Percentiles rank a stretch among this genome's conserved stretches.
These are phyloP conservation scores for Ceratobasidium sp. DNA, from an alignment of 1,284 basidiomycete species.

Conservation along the genomic window DNA sequence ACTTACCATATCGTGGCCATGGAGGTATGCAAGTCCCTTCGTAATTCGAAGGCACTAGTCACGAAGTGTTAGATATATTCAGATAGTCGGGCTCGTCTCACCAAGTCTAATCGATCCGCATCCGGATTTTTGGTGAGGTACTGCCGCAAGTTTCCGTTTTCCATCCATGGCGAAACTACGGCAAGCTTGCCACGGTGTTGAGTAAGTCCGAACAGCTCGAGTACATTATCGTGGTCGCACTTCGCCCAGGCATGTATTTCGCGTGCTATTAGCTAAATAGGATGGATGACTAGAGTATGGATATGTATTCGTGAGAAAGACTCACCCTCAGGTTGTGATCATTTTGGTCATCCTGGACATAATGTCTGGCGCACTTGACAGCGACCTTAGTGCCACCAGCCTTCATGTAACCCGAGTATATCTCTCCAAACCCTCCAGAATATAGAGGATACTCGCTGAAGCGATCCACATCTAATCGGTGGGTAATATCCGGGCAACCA, in stretches of 20 bases:
- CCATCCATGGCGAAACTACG: neutral
- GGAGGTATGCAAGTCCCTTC: neutral
- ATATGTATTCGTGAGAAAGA: too few species aligned
- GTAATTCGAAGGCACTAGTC: neutral
- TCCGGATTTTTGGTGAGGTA: conserved; percentile 1
- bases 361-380: neutral
- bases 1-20: neutral
- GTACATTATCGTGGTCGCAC: neutral
- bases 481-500: neutral
- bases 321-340: neutral
- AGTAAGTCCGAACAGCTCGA: neutral
- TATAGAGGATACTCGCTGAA: neutral
- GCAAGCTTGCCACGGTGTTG: neutral
- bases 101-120: neutral
- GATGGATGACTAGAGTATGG: too few species aligned
- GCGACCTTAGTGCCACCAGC: neutral
- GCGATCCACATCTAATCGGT: neutral
- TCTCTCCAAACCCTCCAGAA: conserved; percentile 12
- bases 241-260: conserved; percentile 4
- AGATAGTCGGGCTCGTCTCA: neutral
- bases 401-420: neutral
- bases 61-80: neutral
- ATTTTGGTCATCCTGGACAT: neutral
- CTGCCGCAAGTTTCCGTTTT: neutral
- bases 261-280: neutral